These are phyloP conservation scores for Ampelomyces quisqualis DNA, from an alignment of 2,329 filamentous ascomycete genomes.

Conservation along the genomic window DNA sequence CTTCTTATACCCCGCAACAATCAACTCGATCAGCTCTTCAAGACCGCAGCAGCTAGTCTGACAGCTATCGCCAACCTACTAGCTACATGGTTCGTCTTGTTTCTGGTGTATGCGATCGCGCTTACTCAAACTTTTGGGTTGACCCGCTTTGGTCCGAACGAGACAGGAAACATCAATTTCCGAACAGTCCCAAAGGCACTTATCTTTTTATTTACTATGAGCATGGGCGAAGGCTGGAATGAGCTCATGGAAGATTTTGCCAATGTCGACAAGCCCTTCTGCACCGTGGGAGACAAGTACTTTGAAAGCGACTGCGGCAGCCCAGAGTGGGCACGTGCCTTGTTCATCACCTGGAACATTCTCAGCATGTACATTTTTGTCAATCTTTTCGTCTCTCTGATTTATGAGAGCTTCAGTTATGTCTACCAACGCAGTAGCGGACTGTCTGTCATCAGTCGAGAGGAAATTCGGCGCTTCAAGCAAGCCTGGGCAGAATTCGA, in stretches of 20 bases:
- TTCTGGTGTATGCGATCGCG: slow-evolving; percentile 93
- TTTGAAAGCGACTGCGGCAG: slow-evolving; percentile 93
- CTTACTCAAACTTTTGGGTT: slow-evolving; percentile 94
- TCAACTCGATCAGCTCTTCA: slow-evolving; percentile 96
- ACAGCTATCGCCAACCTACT: slow-evolving; percentile 87
- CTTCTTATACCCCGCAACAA: slow-evolving; percentile 95
- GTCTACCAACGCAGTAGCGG: slow-evolving; percentile 96
- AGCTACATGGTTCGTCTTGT: slow-evolving; percentile 96
- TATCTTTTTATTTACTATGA: slow-evolving; percentile 89
- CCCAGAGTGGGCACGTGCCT: slow-evolving; percentile 77
- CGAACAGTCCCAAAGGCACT: slow-evolving; percentile 90
- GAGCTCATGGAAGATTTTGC: slow-evolving; percentile 95
- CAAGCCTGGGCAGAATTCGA: slow-evolving; percentile 97
- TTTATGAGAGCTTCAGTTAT: slow-evolving; percentile 99
- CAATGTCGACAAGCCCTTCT: slow-evolving; percentile 73
- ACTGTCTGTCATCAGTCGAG: slow-evolving; percentile 84
- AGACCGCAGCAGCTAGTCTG: slow-evolving; percentile 92
- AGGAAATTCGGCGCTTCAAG: slow-evolving; percentile 95
- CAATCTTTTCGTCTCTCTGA: slow-evolving; percentile 95
- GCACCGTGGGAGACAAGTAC: slow-evolving; percentile 70
- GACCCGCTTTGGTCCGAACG: slow-evolving; percentile 76
- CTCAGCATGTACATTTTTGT: slow-evolving; percentile 99
- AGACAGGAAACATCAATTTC: slow-evolving; percentile 82
- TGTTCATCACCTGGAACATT: slow-evolving; percentile 98
- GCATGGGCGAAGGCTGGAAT: slow-evolving; percentile 95